Percentiles rank a stretch among this genome's conserved stretches.
Evolutionary conservation across 306 rosid species (phyloP).

Genomic region (Gillenia trifoliata): DNA sequence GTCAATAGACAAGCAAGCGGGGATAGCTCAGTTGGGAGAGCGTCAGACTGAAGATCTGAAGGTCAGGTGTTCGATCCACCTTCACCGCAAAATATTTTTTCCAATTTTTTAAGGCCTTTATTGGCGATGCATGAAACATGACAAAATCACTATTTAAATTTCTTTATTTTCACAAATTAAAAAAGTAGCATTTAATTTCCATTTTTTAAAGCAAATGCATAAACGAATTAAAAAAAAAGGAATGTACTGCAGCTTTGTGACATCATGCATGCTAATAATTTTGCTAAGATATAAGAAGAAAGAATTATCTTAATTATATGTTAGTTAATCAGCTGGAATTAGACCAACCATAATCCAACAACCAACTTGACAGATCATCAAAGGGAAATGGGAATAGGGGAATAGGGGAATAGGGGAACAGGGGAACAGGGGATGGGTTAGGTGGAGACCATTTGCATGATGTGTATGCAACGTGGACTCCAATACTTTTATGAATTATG

Average conservation of each 20-base stretch:
- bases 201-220: too few species aligned
- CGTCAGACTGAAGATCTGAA: conserved; percentile 32
- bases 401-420: too few species aligned
- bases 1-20: not conserved
- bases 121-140: not conserved
- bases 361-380: not conserved
- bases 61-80: conserved; percentile 32
- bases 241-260: not conserved
- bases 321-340: not conserved
- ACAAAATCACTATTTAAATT: not conserved
- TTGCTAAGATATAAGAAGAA: not conserved
- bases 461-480: conserved; percentile 9
- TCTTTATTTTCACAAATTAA: too few species aligned
- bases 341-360: conserved; percentile 14
- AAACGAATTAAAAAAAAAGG: too few species aligned
- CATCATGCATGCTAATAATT: not conserved
- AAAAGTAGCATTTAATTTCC: too few species aligned
- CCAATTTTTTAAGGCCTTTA: rapidly evolving
- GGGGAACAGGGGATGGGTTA: too few species aligned
- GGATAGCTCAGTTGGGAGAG: conserved; percentile 32
- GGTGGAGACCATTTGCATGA: not conserved
- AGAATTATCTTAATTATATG: too few species aligned
- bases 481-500: conserved; percentile 4
- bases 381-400: too few species aligned
- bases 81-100: conserved; percentile 3